Percentiles rank a stretch among this genome's conserved stretches.
Evolutionary conservation across 768 basidiomycete genomes (phyloP).

Genomic region (Rhizopogon roseolus): DNA sequence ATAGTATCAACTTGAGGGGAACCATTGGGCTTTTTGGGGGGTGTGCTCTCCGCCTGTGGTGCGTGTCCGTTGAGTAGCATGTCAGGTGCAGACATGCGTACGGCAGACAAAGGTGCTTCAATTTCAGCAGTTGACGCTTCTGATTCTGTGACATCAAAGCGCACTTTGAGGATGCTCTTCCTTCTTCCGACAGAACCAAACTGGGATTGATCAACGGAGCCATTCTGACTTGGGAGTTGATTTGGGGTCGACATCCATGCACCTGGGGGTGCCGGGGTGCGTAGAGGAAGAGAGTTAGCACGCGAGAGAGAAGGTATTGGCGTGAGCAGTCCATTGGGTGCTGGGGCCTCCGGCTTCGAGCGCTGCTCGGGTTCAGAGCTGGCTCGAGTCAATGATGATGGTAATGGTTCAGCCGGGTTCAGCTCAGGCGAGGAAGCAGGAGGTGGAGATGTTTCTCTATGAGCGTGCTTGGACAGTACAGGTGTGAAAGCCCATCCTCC

Average conservation of each 20-base stretch:
- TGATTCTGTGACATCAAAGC: conserved; percentile 52
- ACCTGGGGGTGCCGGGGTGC: conserved; percentile 68
- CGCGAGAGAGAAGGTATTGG: conserved; percentile 47
- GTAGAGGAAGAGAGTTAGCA: conserved; percentile 38
- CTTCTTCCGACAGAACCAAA: conserved; percentile 31
- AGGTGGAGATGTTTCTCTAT: conserved; percentile 13
- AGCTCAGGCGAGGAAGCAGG: conserved; percentile 17
- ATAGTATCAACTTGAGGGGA: conserved; percentile 6
- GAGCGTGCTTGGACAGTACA: conserved; percentile 16
- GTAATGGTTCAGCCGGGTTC: conserved; percentile 12
- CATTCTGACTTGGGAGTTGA: conserved; percentile 16
- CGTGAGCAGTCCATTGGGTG: conserved; percentile 30
- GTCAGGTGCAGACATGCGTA: conserved; percentile 7
- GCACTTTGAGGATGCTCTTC: conserved; percentile 66
- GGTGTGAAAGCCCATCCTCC: conserved; percentile 43
- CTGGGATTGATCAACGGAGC: conserved; percentile 20
- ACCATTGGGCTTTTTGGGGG: not conserved
- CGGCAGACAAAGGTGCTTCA: conserved; percentile 22
- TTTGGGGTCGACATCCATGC: conserved; percentile 61
- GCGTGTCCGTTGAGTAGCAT: not conserved
- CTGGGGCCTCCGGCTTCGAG: conserved; percentile 12
- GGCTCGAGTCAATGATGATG: conserved; percentile 19
- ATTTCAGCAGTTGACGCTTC: conserved; percentile 26
- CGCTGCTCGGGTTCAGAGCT: conserved; percentile 8
- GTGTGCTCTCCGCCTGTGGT: not conserved